Base-by-base conservation (phyloP, 2,329 filamentous ascomycete genomes). In the Colletotrichum theobromicola region DNA sequence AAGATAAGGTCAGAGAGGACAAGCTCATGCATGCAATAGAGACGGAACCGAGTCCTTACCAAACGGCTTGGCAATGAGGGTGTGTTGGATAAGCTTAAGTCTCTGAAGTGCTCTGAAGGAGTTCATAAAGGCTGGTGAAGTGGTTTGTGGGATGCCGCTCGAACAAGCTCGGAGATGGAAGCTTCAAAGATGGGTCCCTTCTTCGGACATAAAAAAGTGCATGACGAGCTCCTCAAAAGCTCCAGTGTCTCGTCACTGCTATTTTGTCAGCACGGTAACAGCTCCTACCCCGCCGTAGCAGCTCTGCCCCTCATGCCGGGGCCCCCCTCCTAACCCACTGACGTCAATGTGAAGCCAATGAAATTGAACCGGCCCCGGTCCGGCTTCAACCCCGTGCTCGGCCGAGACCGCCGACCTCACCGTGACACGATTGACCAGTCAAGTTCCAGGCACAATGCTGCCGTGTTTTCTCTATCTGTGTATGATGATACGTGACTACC, bases 321-420 rank as follows among this genome's bases (percentile, higher is more conserved):
- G 53, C 67, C 7, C 42, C 35, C 26, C 10, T 21, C 61, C 9
- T 21, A 46, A 63, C 72, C 63, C 68, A 64, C 72, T 75, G 72
- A 75, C 72, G 72, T 75, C 72, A 75, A 72, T 28, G 26, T 62
- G 72, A 67, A 37, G 68, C 68, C 57, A 63, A 72, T 67, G 46
- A 37, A 37, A 64, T 15, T 50, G 30, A 35, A 28, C 21, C 42
- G 68, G 34, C 18, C 62, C 71, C 53, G 63, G 30, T 18, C 21
- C 62, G 62, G 63, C 16, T 18, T 6, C 35, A 26, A 32, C 35
- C 18, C 46, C 37, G 53, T 10, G 46, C 28, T 26, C n/a, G n/a
- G 13, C 46, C 13, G 42, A 55, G 18, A 16, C 18, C 55, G 28
- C 24, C 35, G 26, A 60, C 26, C 24, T 46, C 21, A 15, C 24